These are phyloP conservation scores for Colletotrichum lindemuthianum DNA, from an alignment of 2,329 filamentous ascomycete genomes.

Conservation along the genomic window DNA sequence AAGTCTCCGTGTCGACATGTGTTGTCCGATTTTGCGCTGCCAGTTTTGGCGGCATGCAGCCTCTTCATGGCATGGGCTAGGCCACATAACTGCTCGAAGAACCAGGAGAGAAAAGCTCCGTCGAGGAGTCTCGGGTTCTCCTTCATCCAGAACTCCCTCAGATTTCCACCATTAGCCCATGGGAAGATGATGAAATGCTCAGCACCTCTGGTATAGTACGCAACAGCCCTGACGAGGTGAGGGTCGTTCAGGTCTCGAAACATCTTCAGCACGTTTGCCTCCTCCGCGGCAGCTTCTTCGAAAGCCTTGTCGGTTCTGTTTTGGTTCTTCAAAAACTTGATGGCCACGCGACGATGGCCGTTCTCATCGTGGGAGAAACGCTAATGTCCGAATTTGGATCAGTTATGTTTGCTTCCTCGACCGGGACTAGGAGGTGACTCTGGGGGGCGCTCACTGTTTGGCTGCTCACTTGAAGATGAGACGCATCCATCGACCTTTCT, in stretches of 20 bases:
- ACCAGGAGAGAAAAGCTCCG: background rate
- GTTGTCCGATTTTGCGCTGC: background rate
- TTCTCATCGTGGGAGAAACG: background rate
- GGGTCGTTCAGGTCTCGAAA: background rate
- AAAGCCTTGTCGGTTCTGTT: background rate
- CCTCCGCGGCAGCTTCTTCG: background rate
- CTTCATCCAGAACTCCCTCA: constrained; percentile 14
- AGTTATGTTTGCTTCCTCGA: background rate
- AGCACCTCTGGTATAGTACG: background rate
- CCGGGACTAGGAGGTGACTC: background rate
- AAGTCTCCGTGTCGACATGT: constrained; percentile 13
- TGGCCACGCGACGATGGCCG: background rate
- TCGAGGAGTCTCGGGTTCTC: background rate
- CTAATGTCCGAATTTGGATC: background rate
- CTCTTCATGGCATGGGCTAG: background rate
- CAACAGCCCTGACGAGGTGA: constrained; percentile 10
- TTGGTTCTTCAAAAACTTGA: background rate
- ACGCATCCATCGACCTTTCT: background rate
- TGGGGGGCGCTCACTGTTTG: background rate
- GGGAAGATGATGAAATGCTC: background rate
- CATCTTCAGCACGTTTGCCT: background rate
- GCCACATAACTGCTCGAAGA: constrained; percentile 4
- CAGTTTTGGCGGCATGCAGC: background rate
- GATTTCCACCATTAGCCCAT: constrained; percentile 19
- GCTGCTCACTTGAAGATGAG: background rate